Percentiles rank a stretch among this genome's conserved stretches.
Evolutionary conservation across 116 monocot species (phyloP).

Genomic region (Thalassia testudinum): DNA sequence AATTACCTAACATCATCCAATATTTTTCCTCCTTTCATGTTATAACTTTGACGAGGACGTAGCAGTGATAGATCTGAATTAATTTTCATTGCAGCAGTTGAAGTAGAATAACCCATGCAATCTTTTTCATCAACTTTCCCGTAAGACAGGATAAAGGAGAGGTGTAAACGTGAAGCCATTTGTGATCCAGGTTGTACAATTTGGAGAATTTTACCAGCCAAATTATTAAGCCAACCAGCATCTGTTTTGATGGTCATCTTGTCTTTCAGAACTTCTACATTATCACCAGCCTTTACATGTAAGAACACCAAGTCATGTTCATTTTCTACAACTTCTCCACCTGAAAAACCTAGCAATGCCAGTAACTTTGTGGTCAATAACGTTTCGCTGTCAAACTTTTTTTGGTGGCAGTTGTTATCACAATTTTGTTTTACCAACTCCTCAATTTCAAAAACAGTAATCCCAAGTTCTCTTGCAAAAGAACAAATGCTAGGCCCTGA

Average conservation of each 20-base stretch:
- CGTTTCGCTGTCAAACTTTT: slow-evolving; percentile 3
- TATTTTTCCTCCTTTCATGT: slow-evolving; percentile 54
- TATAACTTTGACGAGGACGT: slow-evolving; percentile 76
- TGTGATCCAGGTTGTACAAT: slow-evolving; percentile 26
- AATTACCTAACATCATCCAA: slow-evolving; percentile 57
- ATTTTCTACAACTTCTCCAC: slow-evolving; percentile 43
- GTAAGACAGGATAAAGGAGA: slow-evolving; percentile 68
- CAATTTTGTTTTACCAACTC: slow-evolving; percentile 16
- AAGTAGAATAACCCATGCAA: slow-evolving; percentile 12
- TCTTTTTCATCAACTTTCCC: slow-evolving; percentile 27
- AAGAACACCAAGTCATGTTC: slow-evolving; percentile 77
- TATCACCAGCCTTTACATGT: slow-evolving; percentile 34
- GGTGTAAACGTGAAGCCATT: slow-evolving; percentile 59
- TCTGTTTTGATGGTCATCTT: slow-evolving; percentile 18
- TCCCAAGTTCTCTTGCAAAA: slow-evolving; percentile 55
- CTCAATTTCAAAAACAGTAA: slow-evolving; percentile 30
- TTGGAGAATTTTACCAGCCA: slow-evolving; percentile 50
- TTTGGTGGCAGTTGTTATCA: slow-evolving; percentile 1
- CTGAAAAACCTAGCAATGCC: slow-evolving; percentile 53
- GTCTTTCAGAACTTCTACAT: slow-evolving; percentile 23
- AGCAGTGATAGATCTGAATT: slow-evolving; percentile 75
- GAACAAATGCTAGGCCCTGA: slow-evolving; percentile 25
- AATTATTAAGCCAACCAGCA: slow-evolving; percentile 41
- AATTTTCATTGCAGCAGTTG: slow-evolving; percentile 17
- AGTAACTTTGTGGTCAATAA: slow-evolving; percentile 20